A percentile compares a stretch with the other conserved stretches of the same genome.
These are phyloP conservation scores for Dalbergia cultrata DNA, from an alignment of 306 rosid species.

Conservation along the genomic window DNA sequence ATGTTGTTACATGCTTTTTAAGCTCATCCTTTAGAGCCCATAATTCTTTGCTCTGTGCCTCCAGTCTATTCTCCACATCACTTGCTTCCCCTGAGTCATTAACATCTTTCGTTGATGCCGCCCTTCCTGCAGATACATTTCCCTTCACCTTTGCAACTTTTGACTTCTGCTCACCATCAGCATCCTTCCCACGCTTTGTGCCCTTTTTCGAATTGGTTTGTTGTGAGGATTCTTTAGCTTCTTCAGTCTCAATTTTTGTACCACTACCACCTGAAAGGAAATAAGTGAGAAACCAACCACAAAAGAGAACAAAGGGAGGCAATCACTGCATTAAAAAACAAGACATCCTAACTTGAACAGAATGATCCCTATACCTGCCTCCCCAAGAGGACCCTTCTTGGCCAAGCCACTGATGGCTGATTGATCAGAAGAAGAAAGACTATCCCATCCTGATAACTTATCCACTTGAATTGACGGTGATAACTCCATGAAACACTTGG, in stretches of 20 bases:
- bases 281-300: conserved; percentile 39
- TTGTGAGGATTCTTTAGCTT: conserved; percentile 49
- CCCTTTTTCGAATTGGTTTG: conserved; percentile 67
- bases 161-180: conserved; percentile 58
- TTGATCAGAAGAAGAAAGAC: conserved; percentile 81
- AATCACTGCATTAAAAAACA: conserved; percentile 28
- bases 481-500: conserved; percentile 76
- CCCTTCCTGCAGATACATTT: conserved; percentile 67
- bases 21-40: conserved; percentile 93
- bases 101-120: conserved; percentile 45
- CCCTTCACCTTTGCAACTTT: conserved; percentile 70
- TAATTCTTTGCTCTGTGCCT: conserved; percentile 78
- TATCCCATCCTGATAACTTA: conserved; percentile 87
- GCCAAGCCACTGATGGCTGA: conserved; percentile 63
- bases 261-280: conserved; percentile 59
- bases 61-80: conserved; percentile 65
- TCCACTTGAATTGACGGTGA: conserved; percentile 74
- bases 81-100: conserved; percentile 49
- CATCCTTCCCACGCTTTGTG: conserved; percentile 72
- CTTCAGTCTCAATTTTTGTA: conserved; percentile 52
- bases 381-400: conserved; percentile 54
- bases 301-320: conserved; percentile 16
- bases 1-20: conserved; percentile 72
- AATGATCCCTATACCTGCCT: conserved; percentile 60
- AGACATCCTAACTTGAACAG: conserved; percentile 36